A percentile compares a stretch with the other conserved stretches of the same genome.
Evolutionary conservation across 2,329 filamentous ascomycete species (phyloP).

Genomic region (Salinomyces thailandicus): DNA sequence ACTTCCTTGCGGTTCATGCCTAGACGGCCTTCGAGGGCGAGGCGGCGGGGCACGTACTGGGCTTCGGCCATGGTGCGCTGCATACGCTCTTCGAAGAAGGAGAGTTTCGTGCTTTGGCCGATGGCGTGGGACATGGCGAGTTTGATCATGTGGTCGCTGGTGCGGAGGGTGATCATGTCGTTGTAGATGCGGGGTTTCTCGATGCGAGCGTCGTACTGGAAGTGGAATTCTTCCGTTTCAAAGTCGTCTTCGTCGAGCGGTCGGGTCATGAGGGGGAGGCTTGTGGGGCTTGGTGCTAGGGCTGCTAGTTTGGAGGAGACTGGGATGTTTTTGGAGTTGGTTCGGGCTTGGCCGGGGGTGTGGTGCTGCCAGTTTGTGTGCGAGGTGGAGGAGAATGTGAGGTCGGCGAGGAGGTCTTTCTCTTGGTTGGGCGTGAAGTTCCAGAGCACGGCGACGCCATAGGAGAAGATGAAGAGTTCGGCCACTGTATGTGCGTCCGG

Average conservation of each 20-base stretch:
- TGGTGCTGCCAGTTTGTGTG: slow-evolving; percentile 2
- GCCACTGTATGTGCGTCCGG: slow-evolving; percentile 70
- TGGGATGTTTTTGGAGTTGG: slow-evolving; percentile 4
- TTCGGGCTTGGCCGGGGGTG: background rate
- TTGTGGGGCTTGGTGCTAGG: slow-evolving; percentile 29
- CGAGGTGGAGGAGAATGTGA: slow-evolving; percentile 60
- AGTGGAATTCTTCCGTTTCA: slow-evolving; percentile 97
- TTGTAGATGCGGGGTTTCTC: slow-evolving; percentile 89
- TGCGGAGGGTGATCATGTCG: slow-evolving; percentile 96
- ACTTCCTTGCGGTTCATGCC: slow-evolving; percentile 90
- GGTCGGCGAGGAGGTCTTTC: slow-evolving; percentile 87
- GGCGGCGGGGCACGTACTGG: slow-evolving; percentile 77
- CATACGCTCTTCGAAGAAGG: slow-evolving; percentile 94
- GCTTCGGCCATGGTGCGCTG: slow-evolving; percentile 85
- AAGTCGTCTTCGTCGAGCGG: slow-evolving; percentile 82
- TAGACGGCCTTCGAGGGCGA: slow-evolving; percentile 80
- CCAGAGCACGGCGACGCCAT: slow-evolving; percentile 97
- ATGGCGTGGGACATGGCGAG: slow-evolving; percentile 95
- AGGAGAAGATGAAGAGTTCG: slow-evolving; percentile 95
- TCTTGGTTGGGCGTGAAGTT: slow-evolving; percentile 95
- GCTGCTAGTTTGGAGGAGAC: slow-evolving; percentile 19
- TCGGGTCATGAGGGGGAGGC: slow-evolving; percentile 59
- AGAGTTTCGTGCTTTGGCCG: slow-evolving; percentile 91
- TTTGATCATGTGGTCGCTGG: slow-evolving; percentile 97
- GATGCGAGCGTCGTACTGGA: slow-evolving; percentile 83